Evolutionary conservation across 2,329 filamentous ascomycete genomes (phyloP), one percentile per base, ranked within the genome.

Genomic region (Phialophora tarda): DNA sequence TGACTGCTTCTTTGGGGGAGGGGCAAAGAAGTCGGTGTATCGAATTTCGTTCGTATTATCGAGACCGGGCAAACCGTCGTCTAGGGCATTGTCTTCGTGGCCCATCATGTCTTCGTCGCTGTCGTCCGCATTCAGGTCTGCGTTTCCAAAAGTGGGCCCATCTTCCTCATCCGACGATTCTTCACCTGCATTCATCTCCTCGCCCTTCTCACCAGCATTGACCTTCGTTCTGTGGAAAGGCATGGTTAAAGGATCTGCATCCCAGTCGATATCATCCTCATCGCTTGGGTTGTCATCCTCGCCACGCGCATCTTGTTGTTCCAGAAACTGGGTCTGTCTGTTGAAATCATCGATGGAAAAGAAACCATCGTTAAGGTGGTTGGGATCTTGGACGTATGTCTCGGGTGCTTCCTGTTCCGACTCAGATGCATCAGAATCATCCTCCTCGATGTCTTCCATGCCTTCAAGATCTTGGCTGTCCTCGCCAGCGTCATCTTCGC

Each of bases 271-370:
- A 17, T 93, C 89, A 71, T 96, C 92, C 56, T 96, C 92, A 60
- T 96, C 92, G 77, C 89, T 92, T 67, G 86, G 91, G 69, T 90
- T 91, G 63, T 90, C 89, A 72, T 90, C 89, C 44, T 87, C 87
- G 71, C 94, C 91, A 69, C 86, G 85, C 30, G 86, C 86, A 77
- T 98, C 94, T 77, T 93, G 90, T 70, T 91, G 88, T 78, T 99
- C 95, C 57, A 97, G 88, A 75, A 90, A 90, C 74, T 96, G 92
- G 1, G 93, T 92, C 76, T 96, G 91, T 76, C 90, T 92, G 83
- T 99, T 99, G 85, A 99, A 99, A 66, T 96, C 89, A 74, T 98
- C 93, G 73, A 99, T 94, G 17, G 92, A 96, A 81, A 99, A 99
- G 81, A 99, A 99, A 4, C 93, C 94, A 75, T 99, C 95, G 74